phyloP scores from a whole-genome alignment of 331 rosid genomes.

The Saraca asoca region DNA sequence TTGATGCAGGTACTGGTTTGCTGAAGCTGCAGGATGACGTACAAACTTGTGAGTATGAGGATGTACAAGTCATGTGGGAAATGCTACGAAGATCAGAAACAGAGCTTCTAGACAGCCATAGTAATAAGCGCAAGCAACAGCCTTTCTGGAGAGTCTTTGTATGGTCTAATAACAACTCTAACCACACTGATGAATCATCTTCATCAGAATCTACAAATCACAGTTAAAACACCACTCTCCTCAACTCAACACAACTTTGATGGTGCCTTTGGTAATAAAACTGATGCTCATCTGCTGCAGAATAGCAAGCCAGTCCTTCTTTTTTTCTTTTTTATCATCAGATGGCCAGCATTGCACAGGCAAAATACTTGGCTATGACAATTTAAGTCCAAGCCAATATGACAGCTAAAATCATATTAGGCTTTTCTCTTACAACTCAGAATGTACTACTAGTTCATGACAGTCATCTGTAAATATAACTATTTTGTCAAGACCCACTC shows the following conservation, averaged over 20 bases:
- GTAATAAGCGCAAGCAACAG: conserved; percentile 54
- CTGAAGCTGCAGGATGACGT: conserved; percentile 77
- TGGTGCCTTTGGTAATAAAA: conserved; percentile 27
- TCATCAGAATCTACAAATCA: conserved; percentile 49
- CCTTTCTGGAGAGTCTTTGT: conserved; percentile 65
- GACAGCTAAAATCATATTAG: neutral
- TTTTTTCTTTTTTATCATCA: conserved; percentile 8
- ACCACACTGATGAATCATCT: conserved; percentile 23
- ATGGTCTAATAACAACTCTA: conserved; percentile 46
- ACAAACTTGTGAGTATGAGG: conserved; percentile 79
- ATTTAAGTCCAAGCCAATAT: conserved; percentile 1
- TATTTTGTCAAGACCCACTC: conserved; percentile 28
- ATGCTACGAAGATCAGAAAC: conserved; percentile 62
- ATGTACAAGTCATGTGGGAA: conserved; percentile 94
- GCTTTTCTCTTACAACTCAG: conserved; percentile 23
- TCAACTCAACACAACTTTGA: conserved; percentile 19
- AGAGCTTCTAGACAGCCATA: conserved; percentile 28
- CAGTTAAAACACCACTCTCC: conserved; percentile 27
- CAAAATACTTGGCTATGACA: conserved; percentile 15
- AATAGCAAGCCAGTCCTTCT: conserved; percentile 6
- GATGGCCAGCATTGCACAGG: conserved; percentile 24
- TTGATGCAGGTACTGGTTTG: conserved; percentile 62
- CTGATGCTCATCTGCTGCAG: conserved; percentile 25
- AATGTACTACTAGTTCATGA: neutral
- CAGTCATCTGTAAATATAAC: conserved; percentile 37